phyloP scores from a whole-genome alignment of 2,329 filamentous ascomycete species.

The Colletotrichum tofieldiae region DNA sequence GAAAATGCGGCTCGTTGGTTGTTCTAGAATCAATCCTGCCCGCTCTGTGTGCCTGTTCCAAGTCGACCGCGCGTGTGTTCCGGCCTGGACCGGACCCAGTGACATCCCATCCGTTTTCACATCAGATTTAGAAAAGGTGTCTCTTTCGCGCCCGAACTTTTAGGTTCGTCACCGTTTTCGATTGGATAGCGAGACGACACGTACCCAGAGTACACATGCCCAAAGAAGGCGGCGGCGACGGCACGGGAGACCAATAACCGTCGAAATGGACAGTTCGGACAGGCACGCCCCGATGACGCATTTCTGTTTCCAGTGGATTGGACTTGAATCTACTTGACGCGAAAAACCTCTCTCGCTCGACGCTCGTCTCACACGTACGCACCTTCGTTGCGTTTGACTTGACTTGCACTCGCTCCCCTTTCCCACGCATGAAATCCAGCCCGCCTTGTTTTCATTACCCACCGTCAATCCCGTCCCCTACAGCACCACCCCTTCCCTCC shows the following conservation, averaged over 20 bases:
- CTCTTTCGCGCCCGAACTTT: constrained; percentile 4
- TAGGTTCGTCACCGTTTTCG: constrained; percentile 27
- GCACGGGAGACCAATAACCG: background rate
- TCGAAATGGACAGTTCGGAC: background rate
- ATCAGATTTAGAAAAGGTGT: background rate
- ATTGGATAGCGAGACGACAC: constrained; percentile 40
- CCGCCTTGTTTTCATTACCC: background rate
- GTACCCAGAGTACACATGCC: constrained; percentile 17
- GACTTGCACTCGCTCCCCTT: background rate
- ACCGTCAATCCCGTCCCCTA: background rate
- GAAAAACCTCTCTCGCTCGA: background rate
- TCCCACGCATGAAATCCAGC: constrained; percentile 1
- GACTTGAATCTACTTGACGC: constrained; percentile 3
- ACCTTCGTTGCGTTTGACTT: background rate
- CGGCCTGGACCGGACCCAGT: constrained; percentile 13
- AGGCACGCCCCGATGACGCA: background rate
- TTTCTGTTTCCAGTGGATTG: background rate
- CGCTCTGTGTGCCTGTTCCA: background rate
- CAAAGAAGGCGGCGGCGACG: background rate
- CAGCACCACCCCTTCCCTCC: background rate
- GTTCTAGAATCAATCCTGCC: constrained; percentile 23
- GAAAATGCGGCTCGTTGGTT: background rate
- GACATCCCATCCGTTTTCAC: constrained; percentile 21
- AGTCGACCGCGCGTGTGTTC: background rate
- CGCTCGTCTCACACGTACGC: background rate